Percentiles rank a stretch among this genome's conserved stretches.
These are phyloP conservation scores for Crotalaria pallida DNA, from an alignment of 306 rosid genomes.

Conservation along the genomic window DNA sequence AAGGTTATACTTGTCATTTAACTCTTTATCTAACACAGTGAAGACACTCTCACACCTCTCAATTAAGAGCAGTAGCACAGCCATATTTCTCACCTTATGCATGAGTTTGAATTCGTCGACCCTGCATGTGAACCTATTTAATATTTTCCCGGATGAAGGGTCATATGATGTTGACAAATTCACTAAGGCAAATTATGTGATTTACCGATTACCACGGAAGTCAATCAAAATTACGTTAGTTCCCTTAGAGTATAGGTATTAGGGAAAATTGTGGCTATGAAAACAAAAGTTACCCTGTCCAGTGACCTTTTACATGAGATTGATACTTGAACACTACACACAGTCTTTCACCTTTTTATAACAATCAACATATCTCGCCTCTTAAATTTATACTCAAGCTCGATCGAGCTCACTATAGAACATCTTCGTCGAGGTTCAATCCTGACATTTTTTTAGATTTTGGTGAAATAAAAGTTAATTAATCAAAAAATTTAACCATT, in stretches of 20 bases:
- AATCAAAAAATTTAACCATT: too few relatives aligned
- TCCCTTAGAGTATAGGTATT: too few relatives aligned
- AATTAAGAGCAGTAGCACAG: not conserved
- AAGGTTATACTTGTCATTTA: not conserved
- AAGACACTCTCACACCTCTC: not conserved
- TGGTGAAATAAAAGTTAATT: too few relatives aligned
- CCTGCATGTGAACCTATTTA: constrained; percentile 9
- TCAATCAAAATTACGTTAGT: not conserved
- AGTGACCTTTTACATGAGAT: too few relatives aligned
- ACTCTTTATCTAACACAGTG: not conserved
- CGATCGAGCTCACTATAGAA: too few relatives aligned
- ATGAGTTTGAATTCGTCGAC: not conserved
- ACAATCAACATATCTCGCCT: too few relatives aligned
- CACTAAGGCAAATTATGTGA: not conserved
- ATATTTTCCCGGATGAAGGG: not conserved
- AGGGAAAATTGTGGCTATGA: not conserved
- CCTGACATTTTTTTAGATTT: too few relatives aligned
- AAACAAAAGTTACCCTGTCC: not conserved
- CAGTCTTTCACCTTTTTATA: too few relatives aligned
- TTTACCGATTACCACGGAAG: not conserved
- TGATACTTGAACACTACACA: too few relatives aligned
- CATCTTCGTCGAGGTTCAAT: too few relatives aligned
- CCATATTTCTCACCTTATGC: constrained; percentile 5
- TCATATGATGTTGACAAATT: constrained; percentile 27
- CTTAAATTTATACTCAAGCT: too few relatives aligned